Evolutionary conservation across 1,139 yeast genomes (phyloP).

Genomic region (Debaryomycetaceae sp.): DNA sequence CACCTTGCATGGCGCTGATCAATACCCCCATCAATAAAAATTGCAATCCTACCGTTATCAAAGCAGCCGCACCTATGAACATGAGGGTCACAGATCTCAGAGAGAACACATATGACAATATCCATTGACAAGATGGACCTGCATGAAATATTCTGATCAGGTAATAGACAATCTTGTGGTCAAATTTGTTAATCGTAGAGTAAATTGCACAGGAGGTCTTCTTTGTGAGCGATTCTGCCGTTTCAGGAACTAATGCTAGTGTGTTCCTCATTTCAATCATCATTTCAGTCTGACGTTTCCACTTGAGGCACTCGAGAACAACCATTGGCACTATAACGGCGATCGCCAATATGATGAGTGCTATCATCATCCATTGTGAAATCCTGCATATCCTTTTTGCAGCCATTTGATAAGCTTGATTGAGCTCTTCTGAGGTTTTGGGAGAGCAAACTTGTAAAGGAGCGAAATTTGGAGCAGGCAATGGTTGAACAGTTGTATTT

Average conservation of each 20-base stretch:
- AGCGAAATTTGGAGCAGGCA: neutral
- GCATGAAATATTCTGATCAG: constrained; percentile 10
- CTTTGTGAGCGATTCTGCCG: constrained; percentile 6
- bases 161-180: constrained; percentile 16
- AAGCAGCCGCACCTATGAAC: constrained; percentile 45
- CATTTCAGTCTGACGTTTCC: constrained; percentile 41
- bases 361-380: constrained; percentile 33
- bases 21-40: constrained; percentile 27
- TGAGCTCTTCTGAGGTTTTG: neutral
- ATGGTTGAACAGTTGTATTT: neutral
- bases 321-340: constrained; percentile 34
- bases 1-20: too few species aligned
- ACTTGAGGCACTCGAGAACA: constrained; percentile 41
- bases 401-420: constrained; percentile 13
- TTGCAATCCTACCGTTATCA: constrained; percentile 46
- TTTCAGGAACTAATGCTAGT: constrained; percentile 13
- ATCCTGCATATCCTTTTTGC: constrained; percentile 23
- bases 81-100: constrained; percentile 40
- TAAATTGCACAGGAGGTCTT: constrained; percentile 4
- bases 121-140: constrained; percentile 42
- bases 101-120: constrained; percentile 38
- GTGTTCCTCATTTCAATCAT: too few species aligned
- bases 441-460: constrained; percentile 1
- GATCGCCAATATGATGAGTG: constrained; percentile 29
- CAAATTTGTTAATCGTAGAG: constrained; percentile 11